Evolutionary conservation across 78 protist genomes (phyloP).

Genomic region (Isochrysis galbana): DNA sequence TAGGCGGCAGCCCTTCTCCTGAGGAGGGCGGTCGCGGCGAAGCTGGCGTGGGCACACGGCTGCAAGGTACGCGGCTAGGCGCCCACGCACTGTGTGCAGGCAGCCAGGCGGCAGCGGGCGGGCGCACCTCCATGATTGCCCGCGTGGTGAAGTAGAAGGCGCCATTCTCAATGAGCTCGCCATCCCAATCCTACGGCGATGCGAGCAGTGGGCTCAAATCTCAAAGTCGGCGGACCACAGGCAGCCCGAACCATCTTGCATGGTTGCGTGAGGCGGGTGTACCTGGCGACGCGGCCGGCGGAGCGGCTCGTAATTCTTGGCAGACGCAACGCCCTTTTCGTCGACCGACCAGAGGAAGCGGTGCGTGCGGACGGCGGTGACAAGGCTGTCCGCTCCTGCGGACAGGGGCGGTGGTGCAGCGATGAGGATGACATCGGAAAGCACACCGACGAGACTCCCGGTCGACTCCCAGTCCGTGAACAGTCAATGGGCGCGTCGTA

Average conservation of each 20-base stretch:
- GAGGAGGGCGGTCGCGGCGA: too few species aligned
- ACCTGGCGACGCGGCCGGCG: conserved; percentile 2
- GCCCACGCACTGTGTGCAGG: not conserved
- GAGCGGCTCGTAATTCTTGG: conserved; percentile 8
- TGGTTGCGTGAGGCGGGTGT: too few species aligned
- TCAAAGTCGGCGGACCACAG: too few species aligned
- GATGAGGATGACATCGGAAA: too few species aligned
- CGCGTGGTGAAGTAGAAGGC: not conserved
- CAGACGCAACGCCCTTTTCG: not conserved
- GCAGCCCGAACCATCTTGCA: too few species aligned
- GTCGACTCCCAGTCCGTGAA: too few species aligned
- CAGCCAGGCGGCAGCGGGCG: not conserved
- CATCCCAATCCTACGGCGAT: conserved; percentile 15
- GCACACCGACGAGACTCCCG: too few species aligned
- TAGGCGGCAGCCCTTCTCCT: not conserved
- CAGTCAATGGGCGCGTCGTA: not conserved
- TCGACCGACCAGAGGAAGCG: not conserved
- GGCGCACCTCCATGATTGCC: conserved; percentile 14
- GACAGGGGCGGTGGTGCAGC: too few species aligned
- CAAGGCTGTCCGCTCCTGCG: not conserved
- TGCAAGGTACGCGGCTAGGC: not conserved
- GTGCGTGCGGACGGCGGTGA: conserved; percentile 21
- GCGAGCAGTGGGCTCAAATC: too few species aligned
- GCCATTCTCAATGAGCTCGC: conserved; percentile 32
- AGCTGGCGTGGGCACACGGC: not conserved